A percentile compares a stretch with the other conserved stretches of the same genome.
Conservation (phyloP, 2,329 filamentous ascomycete species). For the Botrytis paeoniae region DNA sequence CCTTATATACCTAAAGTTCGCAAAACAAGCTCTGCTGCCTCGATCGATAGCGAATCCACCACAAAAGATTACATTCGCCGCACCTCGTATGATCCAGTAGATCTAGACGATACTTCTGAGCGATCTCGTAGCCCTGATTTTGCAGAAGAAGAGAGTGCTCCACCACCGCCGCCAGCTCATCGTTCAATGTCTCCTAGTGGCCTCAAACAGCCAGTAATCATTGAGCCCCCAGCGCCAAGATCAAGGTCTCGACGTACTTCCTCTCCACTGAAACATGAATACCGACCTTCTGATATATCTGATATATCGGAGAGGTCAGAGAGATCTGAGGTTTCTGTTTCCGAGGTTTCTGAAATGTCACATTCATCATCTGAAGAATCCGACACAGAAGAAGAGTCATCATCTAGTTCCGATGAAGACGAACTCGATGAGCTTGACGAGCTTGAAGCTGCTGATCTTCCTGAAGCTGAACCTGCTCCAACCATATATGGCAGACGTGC, state of each 20-base stretch:
- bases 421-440: constrained; percentile 17
- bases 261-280: constrained; percentile 95
- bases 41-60: constrained; percentile 11
- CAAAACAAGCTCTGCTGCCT: constrained; percentile 13
- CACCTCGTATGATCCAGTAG: constrained; percentile 1
- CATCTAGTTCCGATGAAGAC: constrained; percentile 18
- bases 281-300: constrained; percentile 76
- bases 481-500: constrained; percentile 20
- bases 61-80: constrained; percentile 11
- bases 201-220: constrained; percentile 36
- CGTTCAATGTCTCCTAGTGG: constrained; percentile 45
- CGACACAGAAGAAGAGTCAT: constrained; percentile 19
- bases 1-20: constrained; percentile 19
- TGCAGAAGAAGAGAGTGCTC: constrained; percentile 28
- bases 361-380: constrained; percentile 56
- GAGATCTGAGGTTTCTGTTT: constrained; percentile 49
- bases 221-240: constrained; percentile 32
- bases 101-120: neutral
- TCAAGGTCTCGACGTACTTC: constrained; percentile 67
- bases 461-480: constrained; percentile 12
- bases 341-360: constrained; percentile 66
- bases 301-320: constrained; percentile 27
- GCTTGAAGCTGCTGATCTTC: constrained; percentile 18
- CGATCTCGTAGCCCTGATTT: constrained; percentile 1
- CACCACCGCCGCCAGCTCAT: constrained; percentile 36